phyloP scores from a whole-genome alignment of 1,139 yeast species.

The Debaryomycetaceae sp. region DNA sequence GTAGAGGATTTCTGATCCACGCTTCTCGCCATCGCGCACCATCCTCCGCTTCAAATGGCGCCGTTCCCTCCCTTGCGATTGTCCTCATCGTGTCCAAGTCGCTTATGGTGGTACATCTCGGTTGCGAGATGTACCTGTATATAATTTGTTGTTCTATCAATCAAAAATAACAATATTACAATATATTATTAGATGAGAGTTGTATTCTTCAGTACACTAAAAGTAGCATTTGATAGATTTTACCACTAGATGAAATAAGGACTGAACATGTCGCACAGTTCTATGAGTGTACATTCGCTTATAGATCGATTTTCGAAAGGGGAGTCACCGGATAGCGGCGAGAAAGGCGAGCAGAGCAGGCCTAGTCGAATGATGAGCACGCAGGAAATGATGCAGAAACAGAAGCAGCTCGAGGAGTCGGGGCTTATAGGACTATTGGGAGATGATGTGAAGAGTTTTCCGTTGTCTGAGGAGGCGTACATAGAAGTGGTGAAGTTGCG shows the following conservation, averaged over 20 bases:
- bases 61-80: no score
- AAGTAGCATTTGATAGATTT: not conserved
- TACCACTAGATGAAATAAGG: not conserved
- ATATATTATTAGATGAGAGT: no score
- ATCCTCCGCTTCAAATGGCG: no score
- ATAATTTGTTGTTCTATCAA: not conserved
- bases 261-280: slow-evolving; percentile 11
- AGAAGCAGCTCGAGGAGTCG: slow-evolving; percentile 5
- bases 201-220: no score
- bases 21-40: not conserved
- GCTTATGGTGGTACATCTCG: not conserved
- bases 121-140: not conserved
- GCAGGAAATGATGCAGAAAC: slow-evolving; percentile 6
- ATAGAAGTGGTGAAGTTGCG: slow-evolving; percentile 61
- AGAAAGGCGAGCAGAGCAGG: slow-evolving; percentile 2
- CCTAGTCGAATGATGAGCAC: not conserved
- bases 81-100: not conserved
- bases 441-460: slow-evolving; percentile 51
- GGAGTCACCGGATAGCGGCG: slow-evolving; percentile 3
- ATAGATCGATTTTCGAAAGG: slow-evolving; percentile 16
- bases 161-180: not conserved
- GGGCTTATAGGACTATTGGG: slow-evolving; percentile 46
- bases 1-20: slow-evolving; percentile 34
- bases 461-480: slow-evolving; percentile 60
- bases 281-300: slow-evolving; percentile 28